Evolutionary conservation across 2,329 filamentous ascomycete species (phyloP), one percentile per base, ranked within the genome.

Genomic region (Penicillium sp.): DNA sequence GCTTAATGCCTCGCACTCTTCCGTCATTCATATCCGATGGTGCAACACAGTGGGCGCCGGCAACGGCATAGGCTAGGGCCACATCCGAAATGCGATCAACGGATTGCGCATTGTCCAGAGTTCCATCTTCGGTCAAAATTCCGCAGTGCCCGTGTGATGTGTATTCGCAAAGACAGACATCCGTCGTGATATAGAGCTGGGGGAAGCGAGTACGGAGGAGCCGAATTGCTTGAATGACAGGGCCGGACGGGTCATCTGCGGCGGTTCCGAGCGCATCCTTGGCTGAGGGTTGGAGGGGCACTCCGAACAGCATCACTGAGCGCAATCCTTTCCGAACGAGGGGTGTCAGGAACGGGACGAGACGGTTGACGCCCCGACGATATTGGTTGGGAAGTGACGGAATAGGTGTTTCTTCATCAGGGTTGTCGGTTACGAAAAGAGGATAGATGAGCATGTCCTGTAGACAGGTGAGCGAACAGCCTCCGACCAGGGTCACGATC

Each of bases 1-100:
- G 82, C 80, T 99, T 99, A 73, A 99, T 99, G 55, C 92, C 92
- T 52, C 92, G 89, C 66, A 99, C 95, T 59, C 94, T 88, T 25
- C 94, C 94, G 70, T 99, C 94, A 71, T 97, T 99, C 94, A 99
- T 99, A 72, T 99, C 94, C 1, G 90, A 96, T 2, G 94, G 94
- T 0, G 94, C 94, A 25, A 99, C 91, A 71, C 92, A 97, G 74
- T 99, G 94, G 0, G 92, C 94, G 51, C 94, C 94, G 14, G 94
- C 94, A 66, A 87, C 82, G n/a, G 94, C 94, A 69, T 99, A 99
- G 30, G 92, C 90, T 58, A 97, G 81, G n/a, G 94, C 92, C n/a
- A 97, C 92, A 70, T 97, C 92, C 3, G 89, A 92, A 63, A 99
- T 92, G 56, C 94, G 87, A 68, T 97, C 92, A 8, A 97, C 91